Base-by-base conservation (phyloP, 768 basidiomycete species). In the Hericium erinaceus region DNA sequence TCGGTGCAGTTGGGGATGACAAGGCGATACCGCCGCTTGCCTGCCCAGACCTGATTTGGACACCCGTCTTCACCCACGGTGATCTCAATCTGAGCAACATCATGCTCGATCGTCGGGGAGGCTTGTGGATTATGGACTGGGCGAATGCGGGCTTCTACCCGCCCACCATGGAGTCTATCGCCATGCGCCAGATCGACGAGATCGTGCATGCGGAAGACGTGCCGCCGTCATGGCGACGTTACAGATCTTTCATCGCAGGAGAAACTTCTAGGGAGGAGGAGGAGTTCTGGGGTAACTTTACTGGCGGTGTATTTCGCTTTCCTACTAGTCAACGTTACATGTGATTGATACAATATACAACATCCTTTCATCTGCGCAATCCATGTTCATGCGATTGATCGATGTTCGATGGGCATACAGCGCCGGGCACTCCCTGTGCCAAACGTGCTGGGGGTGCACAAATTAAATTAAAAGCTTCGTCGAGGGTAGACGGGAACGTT, bases 71-170 rank as follows among this genome's bases (percentile, higher is more conserved):
- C 55, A 58, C 37, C 10, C 60, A 65, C 38, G 59, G 60, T 11
- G 57, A 63, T 22, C 56, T 62, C 10, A 57, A 57, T 41, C 9
- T 38, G 10, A 54, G 54, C 48, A 63, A 60, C 48, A 52, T 63
- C 7, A 7, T 60, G 1, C 24, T 60, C 7, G 56, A 57, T 48
- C 24, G 38, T 13, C 37, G 49, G 1, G 57, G 59, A 2, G 2
- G 16, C 6, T 28, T 63, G 16, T 63, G 59, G 59, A 20, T 63
- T 10, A 40, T 63, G 13, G 62, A 63, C 52, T 63, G 62, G 62
- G 57, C 18, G 13, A 22, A 54, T 16, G 44, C 53, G 9, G 59
- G 62, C 2, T 63, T 58, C 41, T 63, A 58, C 37, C 62, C 59
- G 2, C 39, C 56, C 20, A 58, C 40, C 37, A 50, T 61, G 8